Evolutionary conservation across 2,329 filamentous ascomycete genomes (phyloP).

Genomic region (Alternaria ventricosa): DNA sequence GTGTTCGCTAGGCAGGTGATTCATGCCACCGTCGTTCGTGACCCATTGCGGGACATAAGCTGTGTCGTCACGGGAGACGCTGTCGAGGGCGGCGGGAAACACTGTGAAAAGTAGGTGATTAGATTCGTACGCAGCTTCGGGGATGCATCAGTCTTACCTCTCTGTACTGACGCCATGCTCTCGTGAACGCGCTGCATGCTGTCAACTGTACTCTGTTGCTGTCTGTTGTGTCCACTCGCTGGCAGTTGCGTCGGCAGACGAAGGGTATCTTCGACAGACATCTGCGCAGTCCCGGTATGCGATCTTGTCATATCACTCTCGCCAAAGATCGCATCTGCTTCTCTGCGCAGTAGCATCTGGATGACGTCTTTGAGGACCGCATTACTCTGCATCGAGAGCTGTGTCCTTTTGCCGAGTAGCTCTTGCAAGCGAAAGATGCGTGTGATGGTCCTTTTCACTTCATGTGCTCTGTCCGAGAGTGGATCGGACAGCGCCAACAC

Average conservation of each 20-base stretch:
- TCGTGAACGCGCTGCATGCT: slow-evolving; percentile 15
- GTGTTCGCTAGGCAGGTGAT: neutral
- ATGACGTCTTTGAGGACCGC: slow-evolving; percentile 21
- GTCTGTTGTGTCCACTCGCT: neutral
- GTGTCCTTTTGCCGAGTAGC: slow-evolving; percentile 25
- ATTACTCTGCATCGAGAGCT: slow-evolving; percentile 21
- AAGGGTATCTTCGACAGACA: slow-evolving; percentile 21
- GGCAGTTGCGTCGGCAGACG: slow-evolving; percentile 18
- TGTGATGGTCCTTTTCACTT: slow-evolving; percentile 52
- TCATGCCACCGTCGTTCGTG: neutral
- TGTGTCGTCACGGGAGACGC: neutral
- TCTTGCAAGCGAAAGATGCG: slow-evolving; percentile 53
- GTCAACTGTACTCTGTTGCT: slow-evolving; percentile 3
- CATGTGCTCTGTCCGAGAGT: slow-evolving; percentile 52
- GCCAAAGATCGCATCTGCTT: slow-evolving; percentile 20
- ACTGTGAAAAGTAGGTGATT: neutral
- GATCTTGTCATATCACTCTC: neutral
- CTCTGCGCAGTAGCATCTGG: slow-evolving; percentile 19
- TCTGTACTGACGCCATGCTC: slow-evolving; percentile 19
- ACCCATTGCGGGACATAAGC: neutral
- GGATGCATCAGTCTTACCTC: slow-evolving; percentile 7
- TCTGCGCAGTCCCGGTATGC: neutral
- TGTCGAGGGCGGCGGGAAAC: neutral
- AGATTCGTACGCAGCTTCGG: neutral
- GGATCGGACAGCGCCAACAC: slow-evolving; percentile 53